Evolutionary conservation across 2,329 filamentous ascomycete genomes (phyloP), one percentile per base, ranked within the genome.

Genomic region (Aspergillus sp.): DNA sequence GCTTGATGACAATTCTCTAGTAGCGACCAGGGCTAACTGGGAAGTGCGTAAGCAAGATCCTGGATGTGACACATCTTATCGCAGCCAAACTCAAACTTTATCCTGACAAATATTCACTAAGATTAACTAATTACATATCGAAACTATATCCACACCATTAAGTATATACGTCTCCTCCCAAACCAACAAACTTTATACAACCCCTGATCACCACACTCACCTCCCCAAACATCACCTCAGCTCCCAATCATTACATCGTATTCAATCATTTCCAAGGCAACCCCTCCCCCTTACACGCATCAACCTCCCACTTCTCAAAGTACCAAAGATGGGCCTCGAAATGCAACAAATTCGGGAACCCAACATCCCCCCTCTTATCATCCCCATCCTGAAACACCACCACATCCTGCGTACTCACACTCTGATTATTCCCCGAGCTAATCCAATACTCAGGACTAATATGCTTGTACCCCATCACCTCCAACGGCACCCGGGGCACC

Each of bases 391-490:
- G 49, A 11, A 71, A 56, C 4, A 71, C 64, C 17, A 66, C 47
- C 6, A 73, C 57, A 23, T 71, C 65, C 13, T 57, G 54, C 0
- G 65, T 47, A 0, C 47, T 32, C 11, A 72, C 68, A 15, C 65
- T 65, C 7, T 64, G 54, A 21, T 68, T 68, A 1, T 57, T 59
- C 1, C 77, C 71, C 0, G 65, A 36, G 2, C 32, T 69, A 38
- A 89, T 78, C 82, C 85, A 91, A 76, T 87, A 90, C 79, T 92
- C 90, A 1, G 89, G 88, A 15, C 80, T 84, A n/a, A 85, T 83
- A 73, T 91, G 89, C 41, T 82, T 77, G 77, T 86, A 92, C 36
- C 84, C 83, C 54, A 88, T 72, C 49, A 83, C 55, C 59, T 85
- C 75, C 10, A 87, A 84, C 1, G 89, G 89, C 39, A 92, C 80